phyloP scores from a whole-genome alignment of 2,329 filamentous ascomycete genomes.

The Aspergillus oerlinghausenensis region DNA sequence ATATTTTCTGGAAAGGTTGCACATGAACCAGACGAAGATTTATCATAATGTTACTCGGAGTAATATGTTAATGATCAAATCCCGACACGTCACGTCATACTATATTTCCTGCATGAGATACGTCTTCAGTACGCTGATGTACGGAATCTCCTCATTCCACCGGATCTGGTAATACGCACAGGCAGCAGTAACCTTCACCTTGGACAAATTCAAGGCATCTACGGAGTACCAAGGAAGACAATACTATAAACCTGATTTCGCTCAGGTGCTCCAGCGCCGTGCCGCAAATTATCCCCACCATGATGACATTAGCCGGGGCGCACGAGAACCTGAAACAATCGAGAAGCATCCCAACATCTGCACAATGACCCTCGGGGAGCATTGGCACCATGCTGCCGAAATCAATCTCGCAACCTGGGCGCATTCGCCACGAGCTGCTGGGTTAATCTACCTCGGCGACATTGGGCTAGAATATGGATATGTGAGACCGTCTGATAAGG shows the following conservation, averaged over 20 bases:
- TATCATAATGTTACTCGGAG: background rate
- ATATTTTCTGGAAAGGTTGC: too few species aligned
- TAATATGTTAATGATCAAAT: too few species aligned
- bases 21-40: background rate
- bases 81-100: too few species aligned
- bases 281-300: slow-evolving; percentile 24
- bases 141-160: too few species aligned
- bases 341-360: slow-evolving; percentile 30
- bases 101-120: too few species aligned
- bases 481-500: slow-evolving; percentile 40
- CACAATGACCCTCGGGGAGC: slow-evolving; percentile 47
- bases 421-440: slow-evolving; percentile 19
- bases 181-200: slow-evolving; percentile 28
- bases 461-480: slow-evolving; percentile 50
- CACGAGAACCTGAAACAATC: slow-evolving; percentile 40
- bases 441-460: slow-evolving; percentile 31
- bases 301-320: slow-evolving; percentile 41
- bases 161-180: background rate
- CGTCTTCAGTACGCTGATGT: too few species aligned
- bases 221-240: slow-evolving; percentile 41
- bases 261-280: slow-evolving; percentile 22
- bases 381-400: slow-evolving; percentile 49
- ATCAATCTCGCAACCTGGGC: slow-evolving; percentile 29
- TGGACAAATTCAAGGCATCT: slow-evolving; percentile 47
- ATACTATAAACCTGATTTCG: slow-evolving; percentile 45